Percentiles rank a stretch among this genome's conserved stretches.
Evolutionary conservation across 345 rosid species (phyloP).

Genomic region (Populus simonii): DNA sequence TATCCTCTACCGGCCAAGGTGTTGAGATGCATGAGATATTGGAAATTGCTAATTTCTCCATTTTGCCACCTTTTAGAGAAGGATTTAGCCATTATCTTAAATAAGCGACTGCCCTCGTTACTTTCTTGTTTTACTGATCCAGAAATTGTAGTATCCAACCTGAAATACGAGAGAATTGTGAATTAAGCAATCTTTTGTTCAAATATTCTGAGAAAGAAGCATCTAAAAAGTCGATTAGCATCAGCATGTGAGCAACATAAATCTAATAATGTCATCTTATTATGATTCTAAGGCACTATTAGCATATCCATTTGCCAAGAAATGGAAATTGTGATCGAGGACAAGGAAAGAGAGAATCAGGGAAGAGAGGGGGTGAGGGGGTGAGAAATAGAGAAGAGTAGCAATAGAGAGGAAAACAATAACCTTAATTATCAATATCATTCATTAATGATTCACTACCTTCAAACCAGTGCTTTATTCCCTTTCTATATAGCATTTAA

Average conservation of each 20-base stretch:
- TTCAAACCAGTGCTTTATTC: too few relatives aligned
- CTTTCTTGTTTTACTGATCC: constrained; percentile 91
- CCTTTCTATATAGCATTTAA: too few relatives aligned
- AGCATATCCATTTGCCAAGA: not conserved
- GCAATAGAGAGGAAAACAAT: not conserved
- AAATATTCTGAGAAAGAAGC: constrained; percentile 17
- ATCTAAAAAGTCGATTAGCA: not conserved
- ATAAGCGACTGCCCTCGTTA: constrained; percentile 88
- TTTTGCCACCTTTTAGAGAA: constrained; percentile 99
- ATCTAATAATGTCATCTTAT: not conserved
- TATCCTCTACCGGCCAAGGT: constrained; percentile 99
- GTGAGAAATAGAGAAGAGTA: not conserved
- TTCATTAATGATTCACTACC: not conserved
- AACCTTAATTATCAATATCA: not conserved
- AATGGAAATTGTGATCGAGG: not conserved
- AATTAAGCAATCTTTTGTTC: constrained; percentile 18
- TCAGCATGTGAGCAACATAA: not conserved
- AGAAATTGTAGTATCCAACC: constrained; percentile 97
- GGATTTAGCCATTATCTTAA: constrained; percentile 88
- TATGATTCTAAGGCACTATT: not conserved
- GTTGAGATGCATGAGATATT: constrained; percentile 98
- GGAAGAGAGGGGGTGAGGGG: not conserved
- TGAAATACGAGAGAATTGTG: constrained; percentile 28
- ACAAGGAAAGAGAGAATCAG: not conserved
- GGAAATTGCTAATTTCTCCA: constrained; percentile 99